These are phyloP conservation scores for Chionographis japonica DNA, from an alignment of 106 monocot species.

Conservation along the genomic window DNA sequence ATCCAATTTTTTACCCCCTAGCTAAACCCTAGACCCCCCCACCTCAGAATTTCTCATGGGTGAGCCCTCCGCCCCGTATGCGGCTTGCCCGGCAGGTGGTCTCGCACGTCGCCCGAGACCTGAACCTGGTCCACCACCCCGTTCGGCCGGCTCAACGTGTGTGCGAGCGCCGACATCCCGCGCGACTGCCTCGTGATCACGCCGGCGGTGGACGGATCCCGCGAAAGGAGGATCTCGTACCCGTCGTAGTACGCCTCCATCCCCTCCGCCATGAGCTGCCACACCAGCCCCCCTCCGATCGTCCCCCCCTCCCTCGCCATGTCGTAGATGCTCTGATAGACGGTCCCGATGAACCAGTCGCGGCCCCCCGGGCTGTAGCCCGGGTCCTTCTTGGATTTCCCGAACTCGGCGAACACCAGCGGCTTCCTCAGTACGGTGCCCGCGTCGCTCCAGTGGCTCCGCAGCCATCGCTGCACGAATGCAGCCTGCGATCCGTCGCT, in stretches of 20 bases:
- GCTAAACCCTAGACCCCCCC: too few relatives aligned
- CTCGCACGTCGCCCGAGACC: too few relatives aligned
- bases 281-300: slow-evolving; percentile 35
- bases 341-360: slow-evolving; percentile 16
- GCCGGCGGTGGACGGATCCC: neutral
- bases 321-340: slow-evolving; percentile 26
- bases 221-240: slow-evolving; percentile 35
- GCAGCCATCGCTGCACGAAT: slow-evolving; percentile 27
- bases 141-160: neutral
- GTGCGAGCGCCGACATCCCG: slow-evolving; percentile 20
- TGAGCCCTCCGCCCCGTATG: too few relatives aligned
- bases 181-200: slow-evolving; percentile 27
- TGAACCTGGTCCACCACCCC: neutral
- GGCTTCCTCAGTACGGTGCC: slow-evolving; percentile 28
- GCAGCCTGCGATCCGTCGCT: slow-evolving; percentile 13
- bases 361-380: slow-evolving; percentile 21
- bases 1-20: too few relatives aligned
- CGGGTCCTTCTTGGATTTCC: slow-evolving; percentile 27
- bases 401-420: slow-evolving; percentile 37
- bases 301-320: slow-evolving; percentile 24
- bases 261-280: slow-evolving; percentile 43
- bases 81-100: too few relatives aligned
- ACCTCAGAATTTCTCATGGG: too few relatives aligned
- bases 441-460: slow-evolving; percentile 33
- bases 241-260: slow-evolving; percentile 53